A percentile compares a stretch with the other conserved stretches of the same genome.
These are phyloP conservation scores for Monilinia aucupariae DNA, from an alignment of 2,329 filamentous ascomycete genomes.

Conservation along the genomic window DNA sequence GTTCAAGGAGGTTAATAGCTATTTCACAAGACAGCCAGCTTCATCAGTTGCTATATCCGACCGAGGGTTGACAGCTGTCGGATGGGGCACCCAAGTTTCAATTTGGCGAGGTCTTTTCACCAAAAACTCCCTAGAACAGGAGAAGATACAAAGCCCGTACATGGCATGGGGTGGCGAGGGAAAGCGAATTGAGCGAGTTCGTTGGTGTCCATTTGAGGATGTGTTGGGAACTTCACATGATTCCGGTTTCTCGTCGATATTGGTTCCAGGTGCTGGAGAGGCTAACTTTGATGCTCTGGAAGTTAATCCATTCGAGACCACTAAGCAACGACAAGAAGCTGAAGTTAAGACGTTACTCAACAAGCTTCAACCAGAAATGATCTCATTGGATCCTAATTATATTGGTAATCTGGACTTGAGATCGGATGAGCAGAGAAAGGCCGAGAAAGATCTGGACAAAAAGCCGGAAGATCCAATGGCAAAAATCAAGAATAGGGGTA, in stretches of 20 bases:
- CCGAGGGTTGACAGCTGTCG: conserved; percentile 77
- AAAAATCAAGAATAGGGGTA: conserved; percentile 67
- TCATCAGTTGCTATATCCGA: conserved; percentile 85
- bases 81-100: conserved; percentile 83
- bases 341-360: conserved; percentile 88
- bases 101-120: conserved; percentile 89
- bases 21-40: conserved; percentile 77
- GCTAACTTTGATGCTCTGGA: conserved; percentile 94
- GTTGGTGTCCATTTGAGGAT: conserved; percentile 95
- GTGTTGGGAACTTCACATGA: conserved; percentile 80
- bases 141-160: conserved; percentile 81
- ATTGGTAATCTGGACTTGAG: conserved; percentile 82
- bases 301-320: conserved; percentile 89
- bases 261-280: conserved; percentile 93
- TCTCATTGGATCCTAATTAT: conserved; percentile 86
- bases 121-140: conserved; percentile 63
- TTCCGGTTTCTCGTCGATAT: conserved; percentile 79
- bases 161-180: conserved; percentile 90
- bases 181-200: conserved; percentile 69
- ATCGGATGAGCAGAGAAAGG: conserved; percentile 68
- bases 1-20: conserved; percentile 87
- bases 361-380: conserved; percentile 96
- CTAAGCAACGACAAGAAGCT: conserved; percentile 84
- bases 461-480: conserved; percentile 53
- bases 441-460: conserved; percentile 74